These are phyloP conservation scores for Pugionium dolabratum DNA, from an alignment of 345 rosid species.

Conservation along the genomic window DNA sequence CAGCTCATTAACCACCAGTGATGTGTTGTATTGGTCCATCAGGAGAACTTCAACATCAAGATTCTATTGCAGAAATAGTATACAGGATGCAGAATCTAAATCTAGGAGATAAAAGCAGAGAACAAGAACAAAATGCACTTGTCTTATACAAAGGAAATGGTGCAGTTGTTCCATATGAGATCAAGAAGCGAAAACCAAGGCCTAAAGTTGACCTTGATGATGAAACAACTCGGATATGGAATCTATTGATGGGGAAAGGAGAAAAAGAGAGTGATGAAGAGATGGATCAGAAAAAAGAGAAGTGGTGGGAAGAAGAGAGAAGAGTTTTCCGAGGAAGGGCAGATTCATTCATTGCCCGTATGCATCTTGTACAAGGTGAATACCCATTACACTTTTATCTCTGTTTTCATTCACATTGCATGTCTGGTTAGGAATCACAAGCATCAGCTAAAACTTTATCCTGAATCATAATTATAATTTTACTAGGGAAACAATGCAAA, in stretches of 20 bases:
- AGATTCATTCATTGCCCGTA: constrained; percentile 83
- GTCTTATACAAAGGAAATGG: constrained; percentile 62
- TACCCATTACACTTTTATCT: constrained; percentile 17
- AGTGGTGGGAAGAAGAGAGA: constrained; percentile 91
- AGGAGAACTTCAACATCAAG: constrained; percentile 32
- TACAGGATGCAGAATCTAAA: constrained; percentile 48
- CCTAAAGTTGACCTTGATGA: constrained; percentile 90
- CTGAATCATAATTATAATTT: constrained; percentile 7
- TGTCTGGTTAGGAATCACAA: constrained; percentile 11
- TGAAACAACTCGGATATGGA: constrained; percentile 86
- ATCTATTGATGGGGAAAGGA: constrained; percentile 79
- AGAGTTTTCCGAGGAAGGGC: constrained; percentile 73
- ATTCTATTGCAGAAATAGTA: constrained; percentile 50
- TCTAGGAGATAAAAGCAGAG: constrained; percentile 45
- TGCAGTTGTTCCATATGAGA: constrained; percentile 57
- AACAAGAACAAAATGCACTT: constrained; percentile 57
- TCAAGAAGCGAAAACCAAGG: constrained; percentile 63
- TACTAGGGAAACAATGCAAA: constrained; percentile 8
- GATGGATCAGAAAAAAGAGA: constrained; percentile 54
- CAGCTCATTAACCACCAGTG: constrained; percentile 15
- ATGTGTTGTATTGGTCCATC: constrained; percentile 42
- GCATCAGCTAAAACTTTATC: constrained; percentile 11
- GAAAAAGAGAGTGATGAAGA: constrained; percentile 51
- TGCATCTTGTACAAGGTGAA: constrained; percentile 97
- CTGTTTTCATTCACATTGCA: constrained; percentile 7